These are phyloP conservation scores for Mycena polygramma DNA, from an alignment of 768 basidiomycete species.

Conservation along the genomic window DNA sequence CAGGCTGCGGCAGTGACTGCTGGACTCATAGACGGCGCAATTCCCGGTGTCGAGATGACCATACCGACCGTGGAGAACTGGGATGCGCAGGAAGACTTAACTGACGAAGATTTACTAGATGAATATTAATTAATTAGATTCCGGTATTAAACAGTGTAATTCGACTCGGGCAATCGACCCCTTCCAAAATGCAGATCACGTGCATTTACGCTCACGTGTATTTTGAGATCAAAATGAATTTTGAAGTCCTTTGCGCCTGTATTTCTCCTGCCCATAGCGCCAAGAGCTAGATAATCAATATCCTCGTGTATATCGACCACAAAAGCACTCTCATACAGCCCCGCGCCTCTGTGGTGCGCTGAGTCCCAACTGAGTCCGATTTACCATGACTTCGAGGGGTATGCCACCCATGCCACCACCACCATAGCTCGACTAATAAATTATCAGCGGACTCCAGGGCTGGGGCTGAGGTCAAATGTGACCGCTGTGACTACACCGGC, in stretches of 20 bases:
- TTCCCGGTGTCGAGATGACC: background rate
- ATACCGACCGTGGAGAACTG: background rate
- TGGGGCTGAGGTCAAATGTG: constrained; percentile 7
- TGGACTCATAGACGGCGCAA: background rate
- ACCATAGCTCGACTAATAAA: constrained; percentile 5
- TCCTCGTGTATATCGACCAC: too few species aligned
- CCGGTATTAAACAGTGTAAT: too few species aligned
- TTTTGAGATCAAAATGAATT: too few species aligned
- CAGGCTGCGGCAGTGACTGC: background rate
- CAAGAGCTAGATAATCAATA: background rate
- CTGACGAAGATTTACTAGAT: background rate
- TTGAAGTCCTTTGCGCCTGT: too few species aligned
- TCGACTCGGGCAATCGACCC: too few species aligned
- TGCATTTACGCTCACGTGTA: too few species aligned
- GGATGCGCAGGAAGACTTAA: constrained; percentile 2
- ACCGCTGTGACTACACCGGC: background rate
- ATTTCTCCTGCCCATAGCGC: too few species aligned
- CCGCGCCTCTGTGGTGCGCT: too few species aligned
- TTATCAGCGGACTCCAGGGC: background rate
- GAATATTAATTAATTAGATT: background rate
- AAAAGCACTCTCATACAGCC: too few species aligned
- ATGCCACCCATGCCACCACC: constrained; percentile 14
- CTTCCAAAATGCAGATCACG: too few species aligned
- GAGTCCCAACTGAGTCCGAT: too few species aligned
- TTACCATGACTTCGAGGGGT: too few species aligned